Evolutionary conservation across 1,284 basidiomycete genomes (phyloP).

Genomic region (Pseudomicrostroma phylloplanum): DNA sequence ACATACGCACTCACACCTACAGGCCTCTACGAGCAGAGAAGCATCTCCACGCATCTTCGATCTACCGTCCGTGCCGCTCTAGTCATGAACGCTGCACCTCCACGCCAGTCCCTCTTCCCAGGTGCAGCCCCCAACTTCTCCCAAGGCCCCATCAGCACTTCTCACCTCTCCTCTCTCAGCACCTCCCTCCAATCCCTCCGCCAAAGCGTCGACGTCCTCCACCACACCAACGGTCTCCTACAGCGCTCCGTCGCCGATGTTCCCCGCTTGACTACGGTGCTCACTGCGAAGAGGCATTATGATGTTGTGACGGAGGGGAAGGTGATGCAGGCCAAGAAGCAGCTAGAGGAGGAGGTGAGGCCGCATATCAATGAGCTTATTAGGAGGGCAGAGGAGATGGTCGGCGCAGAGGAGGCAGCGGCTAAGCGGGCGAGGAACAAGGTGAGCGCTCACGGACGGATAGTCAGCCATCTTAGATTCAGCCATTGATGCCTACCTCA

Average conservation of each 20-base stretch:
- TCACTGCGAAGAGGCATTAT: background rate
- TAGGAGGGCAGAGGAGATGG: background rate
- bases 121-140: background rate
- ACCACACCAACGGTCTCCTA: constrained; percentile 1
- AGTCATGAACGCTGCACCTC: background rate
- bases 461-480: background rate
- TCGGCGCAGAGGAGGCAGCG: background rate
- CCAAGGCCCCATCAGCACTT: background rate
- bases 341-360: background rate
- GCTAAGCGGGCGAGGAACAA: constrained; percentile 4
- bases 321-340: background rate
- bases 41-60: too few relatives aligned
- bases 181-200: background rate
- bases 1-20: too few relatives aligned
- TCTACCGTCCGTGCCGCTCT: too few relatives aligned
- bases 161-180: background rate
- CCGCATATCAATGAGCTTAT: background rate
- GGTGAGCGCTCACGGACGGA: background rate
- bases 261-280: background rate
- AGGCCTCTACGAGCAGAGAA: too few relatives aligned
- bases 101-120: constrained; percentile 1
- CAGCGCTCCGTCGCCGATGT: background rate
- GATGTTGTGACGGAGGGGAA: constrained; percentile 2
- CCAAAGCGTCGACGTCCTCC: background rate
- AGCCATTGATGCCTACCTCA: background rate